phyloP scores from a whole-genome alignment of 345 rosid species.

The Eucalyptus tenuipes region DNA sequence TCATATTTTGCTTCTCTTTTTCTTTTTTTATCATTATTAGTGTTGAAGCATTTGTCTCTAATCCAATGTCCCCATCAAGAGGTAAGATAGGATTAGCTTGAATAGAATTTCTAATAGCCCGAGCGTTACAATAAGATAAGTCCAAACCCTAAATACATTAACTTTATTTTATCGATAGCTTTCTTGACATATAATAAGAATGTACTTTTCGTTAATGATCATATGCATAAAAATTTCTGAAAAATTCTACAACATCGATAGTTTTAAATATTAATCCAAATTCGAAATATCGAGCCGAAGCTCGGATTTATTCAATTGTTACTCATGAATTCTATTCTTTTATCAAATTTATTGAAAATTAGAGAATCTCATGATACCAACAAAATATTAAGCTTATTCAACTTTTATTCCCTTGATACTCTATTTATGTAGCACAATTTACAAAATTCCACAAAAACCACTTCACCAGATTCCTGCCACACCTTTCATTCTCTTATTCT shows the following conservation, averaged over 20 bases:
- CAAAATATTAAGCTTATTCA: neutral
- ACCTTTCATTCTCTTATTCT: neutral
- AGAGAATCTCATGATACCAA: neutral
- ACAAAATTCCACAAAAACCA: neutral
- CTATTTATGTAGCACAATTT: neutral
- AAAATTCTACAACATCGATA: neutral
- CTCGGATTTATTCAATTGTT: neutral
- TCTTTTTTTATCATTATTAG: neutral
- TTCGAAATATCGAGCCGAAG: neutral
- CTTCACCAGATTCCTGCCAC: neutral
- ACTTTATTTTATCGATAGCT: neutral
- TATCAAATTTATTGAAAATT: neutral
- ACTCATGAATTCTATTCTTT: neutral
- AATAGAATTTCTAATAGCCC: neutral
- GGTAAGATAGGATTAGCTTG: neutral
- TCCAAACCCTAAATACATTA: neutral
- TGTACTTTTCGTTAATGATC: neutral
- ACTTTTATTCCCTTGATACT: too few species aligned
- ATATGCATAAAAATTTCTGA: accelerated
- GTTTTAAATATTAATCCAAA: neutral
- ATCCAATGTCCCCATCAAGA: neutral
- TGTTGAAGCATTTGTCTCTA: neutral
- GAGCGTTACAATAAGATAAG: neutral
- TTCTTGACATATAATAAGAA: neutral
- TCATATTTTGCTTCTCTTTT: neutral